Percentiles rank a stretch among this genome's conserved stretches.
These are phyloP conservation scores for Colletotrichum acutatum DNA, from an alignment of 2,329 filamentous ascomycete genomes.

Conservation along the genomic window DNA sequence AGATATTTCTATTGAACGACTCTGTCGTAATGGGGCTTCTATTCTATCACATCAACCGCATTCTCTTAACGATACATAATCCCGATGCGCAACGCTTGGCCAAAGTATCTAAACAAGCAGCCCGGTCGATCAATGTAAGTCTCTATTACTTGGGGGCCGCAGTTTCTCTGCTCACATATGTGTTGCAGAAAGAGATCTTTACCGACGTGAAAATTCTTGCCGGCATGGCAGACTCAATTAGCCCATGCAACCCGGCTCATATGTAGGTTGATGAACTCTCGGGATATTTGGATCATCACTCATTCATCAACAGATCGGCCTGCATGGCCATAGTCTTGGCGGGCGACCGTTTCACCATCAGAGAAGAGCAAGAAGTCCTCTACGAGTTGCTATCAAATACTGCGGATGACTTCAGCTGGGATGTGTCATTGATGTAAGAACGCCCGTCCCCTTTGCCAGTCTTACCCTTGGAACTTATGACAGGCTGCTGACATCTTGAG, in stretches of 20 bases:
- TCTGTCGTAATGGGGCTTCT: constrained; percentile 42
- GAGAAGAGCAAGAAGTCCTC: constrained; percentile 49
- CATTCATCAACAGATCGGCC: constrained; percentile 36
- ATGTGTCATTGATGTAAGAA: constrained; percentile 4
- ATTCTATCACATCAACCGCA: constrained; percentile 41
- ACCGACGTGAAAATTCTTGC: constrained; percentile 15
- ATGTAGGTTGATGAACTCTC: background rate
- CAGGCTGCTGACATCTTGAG: background rate
- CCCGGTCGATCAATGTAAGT: constrained; percentile 35
- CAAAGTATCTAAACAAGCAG: background rate
- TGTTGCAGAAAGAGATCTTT: background rate
- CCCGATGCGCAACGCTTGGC: constrained; percentile 41
- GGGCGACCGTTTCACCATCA: constrained; percentile 50
- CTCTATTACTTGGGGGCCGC: constrained; percentile 36
- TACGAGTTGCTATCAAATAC: constrained; percentile 47
- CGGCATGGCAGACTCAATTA: constrained; percentile 10
- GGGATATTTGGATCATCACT: background rate
- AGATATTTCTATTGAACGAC: constrained; percentile 36
- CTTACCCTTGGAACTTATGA: no score
- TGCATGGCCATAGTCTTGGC: constrained; percentile 43
- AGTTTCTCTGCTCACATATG: background rate
- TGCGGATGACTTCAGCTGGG: constrained; percentile 14
- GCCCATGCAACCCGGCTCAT: background rate
- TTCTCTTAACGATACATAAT: constrained; percentile 43
- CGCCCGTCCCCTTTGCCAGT: fast-evolving